Evolutionary conservation across 805 yeast genomes (phyloP).

Genomic region (Candida argentea): DNA sequence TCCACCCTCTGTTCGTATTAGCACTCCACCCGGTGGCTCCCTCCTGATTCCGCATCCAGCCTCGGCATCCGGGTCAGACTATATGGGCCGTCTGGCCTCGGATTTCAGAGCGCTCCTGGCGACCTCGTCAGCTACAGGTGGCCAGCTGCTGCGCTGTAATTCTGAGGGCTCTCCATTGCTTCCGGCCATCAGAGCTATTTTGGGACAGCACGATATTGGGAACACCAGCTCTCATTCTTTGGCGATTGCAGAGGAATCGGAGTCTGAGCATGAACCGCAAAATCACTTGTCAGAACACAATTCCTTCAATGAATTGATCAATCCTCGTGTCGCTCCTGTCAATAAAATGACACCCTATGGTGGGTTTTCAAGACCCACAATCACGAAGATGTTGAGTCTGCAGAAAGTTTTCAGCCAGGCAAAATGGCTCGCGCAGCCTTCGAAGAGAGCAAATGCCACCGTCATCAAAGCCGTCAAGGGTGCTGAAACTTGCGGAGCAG

Average conservation of each 20-base stretch:
- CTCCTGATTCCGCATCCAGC: too few relatives aligned
- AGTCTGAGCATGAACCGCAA: constrained; percentile 4
- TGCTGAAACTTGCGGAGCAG: constrained; percentile 30
- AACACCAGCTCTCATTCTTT: constrained; percentile 21
- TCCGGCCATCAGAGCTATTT: constrained; percentile 7
- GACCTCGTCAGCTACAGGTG: too few relatives aligned
- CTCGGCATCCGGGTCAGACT: too few relatives aligned
- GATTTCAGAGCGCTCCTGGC: too few relatives aligned
- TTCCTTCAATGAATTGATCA: constrained; percentile 1
- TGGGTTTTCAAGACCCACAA: constrained; percentile 59
- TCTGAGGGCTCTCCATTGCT: too few relatives aligned
- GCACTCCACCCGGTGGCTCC: too few relatives aligned
- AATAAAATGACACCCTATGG: constrained; percentile 53
- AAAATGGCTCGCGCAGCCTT: constrained; percentile 67
- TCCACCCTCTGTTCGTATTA: constrained; percentile 25
- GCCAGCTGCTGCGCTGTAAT: too few relatives aligned
- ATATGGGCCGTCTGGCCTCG: too few relatives aligned
- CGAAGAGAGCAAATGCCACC: constrained; percentile 77
- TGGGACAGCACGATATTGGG: constrained; percentile 12
- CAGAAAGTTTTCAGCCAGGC: constrained; percentile 44
- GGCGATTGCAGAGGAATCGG: constrained; percentile 22
- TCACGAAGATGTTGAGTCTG: constrained; percentile 29
- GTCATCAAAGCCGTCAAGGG: constrained; percentile 72
- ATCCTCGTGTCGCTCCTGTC: constrained; percentile 2
- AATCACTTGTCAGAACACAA: constrained; percentile 2